Percentiles rank a stretch among this genome's conserved stretches.
Evolutionary conservation across 2,329 filamentous ascomycete species (phyloP).

Genomic region (Fusarium torulosum): DNA sequence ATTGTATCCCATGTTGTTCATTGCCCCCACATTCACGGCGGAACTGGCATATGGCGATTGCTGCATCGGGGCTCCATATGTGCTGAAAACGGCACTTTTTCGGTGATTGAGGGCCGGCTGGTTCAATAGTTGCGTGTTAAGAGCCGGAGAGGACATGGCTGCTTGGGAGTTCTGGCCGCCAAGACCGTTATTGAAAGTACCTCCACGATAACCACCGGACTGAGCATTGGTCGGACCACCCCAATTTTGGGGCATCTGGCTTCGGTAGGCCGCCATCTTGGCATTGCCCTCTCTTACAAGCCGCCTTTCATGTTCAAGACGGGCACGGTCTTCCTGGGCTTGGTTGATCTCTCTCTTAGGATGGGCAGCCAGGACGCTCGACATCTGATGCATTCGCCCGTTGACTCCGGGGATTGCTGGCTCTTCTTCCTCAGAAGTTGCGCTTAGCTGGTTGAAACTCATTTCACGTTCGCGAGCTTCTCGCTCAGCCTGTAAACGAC

Average conservation of each 20-base stretch:
- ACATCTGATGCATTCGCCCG: constrained; percentile 64
- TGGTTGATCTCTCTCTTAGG: constrained; percentile 57
- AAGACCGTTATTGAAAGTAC: constrained; percentile 67
- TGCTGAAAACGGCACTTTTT: constrained; percentile 51
- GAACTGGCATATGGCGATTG: constrained; percentile 45
- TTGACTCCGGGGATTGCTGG: constrained; percentile 37
- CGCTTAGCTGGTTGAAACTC: constrained; percentile 52
- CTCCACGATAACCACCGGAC: constrained; percentile 63
- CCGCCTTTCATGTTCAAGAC: constrained; percentile 57
- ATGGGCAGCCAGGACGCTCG: constrained; percentile 66
- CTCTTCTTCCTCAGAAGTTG: constrained; percentile 23
- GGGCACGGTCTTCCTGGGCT: constrained; percentile 57
- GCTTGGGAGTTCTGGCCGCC: constrained; percentile 54
- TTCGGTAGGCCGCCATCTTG: constrained; percentile 62
- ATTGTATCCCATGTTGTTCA: constrained; percentile 22
- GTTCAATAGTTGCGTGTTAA: constrained; percentile 46
- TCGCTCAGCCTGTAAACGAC: constrained; percentile 76
- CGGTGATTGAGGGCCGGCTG: constrained; percentile 43
- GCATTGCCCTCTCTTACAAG: constrained; percentile 59
- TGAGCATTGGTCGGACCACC: constrained; percentile 49
- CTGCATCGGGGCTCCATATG: constrained; percentile 48
- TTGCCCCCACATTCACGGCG: constrained; percentile 38
- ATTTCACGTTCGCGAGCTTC: constrained; percentile 73
- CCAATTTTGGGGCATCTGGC: constrained; percentile 62
- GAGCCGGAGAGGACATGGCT: constrained; percentile 46